These are phyloP conservation scores for Lentinula detonsa DNA, from an alignment of 768 basidiomycete genomes.

Conservation along the genomic window DNA sequence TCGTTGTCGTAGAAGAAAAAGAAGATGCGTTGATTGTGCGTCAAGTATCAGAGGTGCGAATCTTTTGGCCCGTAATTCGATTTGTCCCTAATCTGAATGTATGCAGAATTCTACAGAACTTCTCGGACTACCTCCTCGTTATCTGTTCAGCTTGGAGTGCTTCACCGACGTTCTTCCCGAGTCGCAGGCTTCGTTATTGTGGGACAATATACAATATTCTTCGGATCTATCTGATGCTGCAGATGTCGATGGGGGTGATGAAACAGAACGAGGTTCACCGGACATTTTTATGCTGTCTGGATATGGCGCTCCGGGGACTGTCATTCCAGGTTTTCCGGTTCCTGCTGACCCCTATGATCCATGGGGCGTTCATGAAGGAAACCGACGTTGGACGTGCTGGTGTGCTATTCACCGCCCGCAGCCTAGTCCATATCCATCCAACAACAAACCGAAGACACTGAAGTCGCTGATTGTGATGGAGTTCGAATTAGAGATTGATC, in stretches of 20 bases:
- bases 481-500: slow-evolving; percentile 72
- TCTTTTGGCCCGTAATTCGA: not conserved
- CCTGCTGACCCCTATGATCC: slow-evolving; percentile 10
- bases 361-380: slow-evolving; percentile 21
- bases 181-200: slow-evolving; percentile 57
- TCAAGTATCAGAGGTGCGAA: slow-evolving; percentile 73
- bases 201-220: slow-evolving; percentile 71
- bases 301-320: slow-evolving; percentile 61
- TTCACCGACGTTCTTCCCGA: slow-evolving; percentile 67
- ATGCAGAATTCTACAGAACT: slow-evolving; percentile 65
- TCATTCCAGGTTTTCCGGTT: slow-evolving; percentile 13
- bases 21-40: slow-evolving; percentile 54
- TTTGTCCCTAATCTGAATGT: not conserved
- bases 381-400: slow-evolving; percentile 64
- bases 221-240: slow-evolving; percentile 29
- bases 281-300: slow-evolving; percentile 70
- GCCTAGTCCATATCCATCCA: slow-evolving; percentile 11
- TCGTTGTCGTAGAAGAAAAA: slow-evolving; percentile 63
- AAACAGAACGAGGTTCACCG: slow-evolving; percentile 38
- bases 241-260: slow-evolving; percentile 9
- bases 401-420: slow-evolving; percentile 55
- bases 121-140: slow-evolving; percentile 65
- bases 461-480: slow-evolving; percentile 52
- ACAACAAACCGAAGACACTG: not conserved
- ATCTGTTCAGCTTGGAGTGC: slow-evolving; percentile 67